Base-by-base conservation (phyloP, 345 rosid species). In the Firmiana major region DNA sequence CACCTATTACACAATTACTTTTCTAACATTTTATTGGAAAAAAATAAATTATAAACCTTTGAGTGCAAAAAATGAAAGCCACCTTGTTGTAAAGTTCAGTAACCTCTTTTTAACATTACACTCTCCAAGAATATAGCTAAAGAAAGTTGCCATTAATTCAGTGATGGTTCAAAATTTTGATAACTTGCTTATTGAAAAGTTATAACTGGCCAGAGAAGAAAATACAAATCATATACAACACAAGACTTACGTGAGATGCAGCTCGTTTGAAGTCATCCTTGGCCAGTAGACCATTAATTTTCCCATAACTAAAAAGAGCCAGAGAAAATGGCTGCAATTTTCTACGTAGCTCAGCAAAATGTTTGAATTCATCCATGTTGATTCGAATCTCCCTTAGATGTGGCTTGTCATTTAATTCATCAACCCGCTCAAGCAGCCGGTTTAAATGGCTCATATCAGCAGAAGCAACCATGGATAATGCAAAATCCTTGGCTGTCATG, bases 401-500 rank as follows among this genome's bases (percentile, higher is more conserved):
- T 2, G 82, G 79, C 46, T 83, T 84, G 21, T 86, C 82, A 36
- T 85, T 78, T 80, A 94, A 71, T 76, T 81, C 78, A 19, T 93
- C 93, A 73, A 87, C 99, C 77, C 88, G 90, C 84, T 87, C 85
- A 75, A 93, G 92, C 82, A 96, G 86, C 81, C 65, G 79, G 77
- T 85, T 65, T 79, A 93, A 76, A 83, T 91, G 90, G 59, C 87
- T 83, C 85, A 93, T 85, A 82, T 93, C 95, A 75, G 99, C 99
- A 55, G 99, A 88, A 83, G 99, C 97, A 79, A 96, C 98, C 89
- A 96, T 85, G 28, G 97, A 92, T 77, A 96, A 76, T 6, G 98
- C 98, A 79, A 96, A 96, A 89, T 96, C 99, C 82, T 89, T 85
- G 19, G 92, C 98, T 40, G 97, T 89, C 80, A 93, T 91, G 63